phyloP scores from a whole-genome alignment of 2,329 filamentous ascomycete genomes.

The Lachnellula occidentalis region DNA sequence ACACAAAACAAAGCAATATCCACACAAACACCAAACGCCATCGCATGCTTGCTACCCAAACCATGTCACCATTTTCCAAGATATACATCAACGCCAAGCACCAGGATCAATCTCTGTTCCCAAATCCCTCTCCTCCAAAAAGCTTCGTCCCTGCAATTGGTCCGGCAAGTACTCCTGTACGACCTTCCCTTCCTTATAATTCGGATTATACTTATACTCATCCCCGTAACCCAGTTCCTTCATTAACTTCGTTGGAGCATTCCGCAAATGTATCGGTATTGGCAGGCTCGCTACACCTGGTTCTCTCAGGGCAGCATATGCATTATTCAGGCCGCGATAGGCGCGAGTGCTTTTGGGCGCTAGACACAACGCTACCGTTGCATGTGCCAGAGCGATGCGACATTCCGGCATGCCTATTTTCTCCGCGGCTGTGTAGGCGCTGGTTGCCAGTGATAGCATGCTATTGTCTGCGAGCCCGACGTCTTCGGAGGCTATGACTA shows the following conservation, averaged over 20 bases:
- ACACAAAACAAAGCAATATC: not conserved
- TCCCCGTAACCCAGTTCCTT: conserved; percentile 85
- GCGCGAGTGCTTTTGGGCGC: conserved; percentile 83
- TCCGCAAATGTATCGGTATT: conserved; percentile 81
- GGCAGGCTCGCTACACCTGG: conserved; percentile 77
- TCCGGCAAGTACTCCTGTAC: conserved; percentile 88
- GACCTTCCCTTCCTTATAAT: conserved; percentile 77
- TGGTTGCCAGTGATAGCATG: conserved; percentile 77
- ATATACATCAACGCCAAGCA: conserved; percentile 23
- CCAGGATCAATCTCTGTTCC: conserved; percentile 68
- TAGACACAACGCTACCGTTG: conserved; percentile 71
- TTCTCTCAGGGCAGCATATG: conserved; percentile 71
- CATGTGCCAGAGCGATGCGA: conserved; percentile 85
- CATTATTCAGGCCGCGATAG: conserved; percentile 78
- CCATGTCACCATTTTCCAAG: not conserved
- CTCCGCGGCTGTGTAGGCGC: conserved; percentile 80
- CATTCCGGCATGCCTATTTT: conserved; percentile 95
- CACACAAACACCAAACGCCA: conserved; percentile 7
- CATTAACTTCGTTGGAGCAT: conserved; percentile 90
- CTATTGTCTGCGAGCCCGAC: conserved; percentile 84
- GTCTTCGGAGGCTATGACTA: conserved; percentile 93
- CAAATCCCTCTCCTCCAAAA: conserved; percentile 75
- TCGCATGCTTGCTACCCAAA: conserved; percentile 8
- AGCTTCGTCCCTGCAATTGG: conserved; percentile 61
- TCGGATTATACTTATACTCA: conserved; percentile 95